Evolutionary conservation across 2,329 filamentous ascomycete genomes (phyloP), one percentile per base, ranked within the genome.

Genomic region (Lecanicillium sp.): DNA sequence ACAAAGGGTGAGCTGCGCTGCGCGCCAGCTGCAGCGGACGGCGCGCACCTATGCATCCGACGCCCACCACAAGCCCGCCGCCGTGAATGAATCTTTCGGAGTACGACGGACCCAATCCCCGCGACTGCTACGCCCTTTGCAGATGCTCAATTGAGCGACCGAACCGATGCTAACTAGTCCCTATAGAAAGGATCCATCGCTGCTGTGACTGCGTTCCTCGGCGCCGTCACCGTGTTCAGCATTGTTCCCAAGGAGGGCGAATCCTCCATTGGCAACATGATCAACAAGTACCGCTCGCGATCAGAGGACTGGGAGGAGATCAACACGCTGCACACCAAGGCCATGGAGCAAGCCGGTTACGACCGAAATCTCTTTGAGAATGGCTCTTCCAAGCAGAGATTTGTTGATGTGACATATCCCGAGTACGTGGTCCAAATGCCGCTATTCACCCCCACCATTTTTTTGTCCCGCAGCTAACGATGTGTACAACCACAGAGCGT

Each of bases 311-410:
- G 68, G 69, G 68, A 69, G 55, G 56, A 63, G 46, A 69, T 69
- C 56, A 77, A 76, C 54, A 55, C 64, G 19, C 55, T 74, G 39
- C 72, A 72, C 57, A 71, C 69, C 29, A 64, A 66, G 40, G 57
- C 67, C 17, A 51, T 71, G 47, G 68, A 78, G 54, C 72, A 77
- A 61, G 74, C 74, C 32, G 71, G 70, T 31, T 70, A 65, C 53
- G 74, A 79, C 60, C 71, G 68, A 52, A 71, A 76, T 48, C 62
- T 79, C 37, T 68, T 78, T 48, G 56, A 65, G 49, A 62, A 69
- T 49, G 60, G 57, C 39, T 57, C 54, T 27, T 53, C 60, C 49
- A 64, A 64, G 54, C 65, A 64, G 55, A 54, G 52, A 46, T 65
- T 64, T 47, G 59, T 73, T 48, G 72, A 78, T 45, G 64, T 78